These are phyloP conservation scores for Rhazya stricta DNA, from an alignment of 257 asterid species.

Conservation along the genomic window DNA sequence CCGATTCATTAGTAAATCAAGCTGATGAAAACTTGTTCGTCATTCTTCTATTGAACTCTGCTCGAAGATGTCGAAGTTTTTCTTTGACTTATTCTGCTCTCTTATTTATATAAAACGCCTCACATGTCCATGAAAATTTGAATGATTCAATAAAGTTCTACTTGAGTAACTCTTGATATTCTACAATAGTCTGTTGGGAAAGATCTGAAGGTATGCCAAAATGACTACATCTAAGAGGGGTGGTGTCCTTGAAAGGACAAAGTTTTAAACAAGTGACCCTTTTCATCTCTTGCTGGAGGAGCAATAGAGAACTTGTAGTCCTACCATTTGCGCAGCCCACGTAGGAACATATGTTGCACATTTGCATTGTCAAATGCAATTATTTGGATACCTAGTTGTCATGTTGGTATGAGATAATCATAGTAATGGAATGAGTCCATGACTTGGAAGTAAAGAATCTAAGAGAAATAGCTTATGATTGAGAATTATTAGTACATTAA, in stretches of 20 bases:
- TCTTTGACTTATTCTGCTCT: too few species aligned
- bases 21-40: background rate
- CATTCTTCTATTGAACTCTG: background rate
- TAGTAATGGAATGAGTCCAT: slow-evolving; percentile 19
- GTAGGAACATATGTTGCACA: background rate
- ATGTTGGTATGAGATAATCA: slow-evolving; percentile 7
- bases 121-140: too few species aligned
- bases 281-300: too few species aligned
- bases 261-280: too few species aligned
- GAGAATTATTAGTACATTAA: slow-evolving; percentile 9
- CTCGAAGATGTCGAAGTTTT: too few species aligned
- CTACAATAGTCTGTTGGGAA: too few species aligned
- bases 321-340: background rate
- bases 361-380: background rate
- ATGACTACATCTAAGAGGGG: too few species aligned
- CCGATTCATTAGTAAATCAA: background rate
- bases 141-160: too few species aligned
- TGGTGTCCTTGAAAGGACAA: too few species aligned
- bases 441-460: slow-evolving; percentile 37
- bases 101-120: too few species aligned
- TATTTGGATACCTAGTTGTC: slow-evolving; percentile 7
- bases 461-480: slow-evolving; percentile 7
- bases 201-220: too few species aligned
- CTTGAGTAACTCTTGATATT: too few species aligned
- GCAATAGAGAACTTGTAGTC: background rate